These are phyloP conservation scores for Cadophora sp. DNA, from an alignment of 2,329 filamentous ascomycete species.

Conservation along the genomic window DNA sequence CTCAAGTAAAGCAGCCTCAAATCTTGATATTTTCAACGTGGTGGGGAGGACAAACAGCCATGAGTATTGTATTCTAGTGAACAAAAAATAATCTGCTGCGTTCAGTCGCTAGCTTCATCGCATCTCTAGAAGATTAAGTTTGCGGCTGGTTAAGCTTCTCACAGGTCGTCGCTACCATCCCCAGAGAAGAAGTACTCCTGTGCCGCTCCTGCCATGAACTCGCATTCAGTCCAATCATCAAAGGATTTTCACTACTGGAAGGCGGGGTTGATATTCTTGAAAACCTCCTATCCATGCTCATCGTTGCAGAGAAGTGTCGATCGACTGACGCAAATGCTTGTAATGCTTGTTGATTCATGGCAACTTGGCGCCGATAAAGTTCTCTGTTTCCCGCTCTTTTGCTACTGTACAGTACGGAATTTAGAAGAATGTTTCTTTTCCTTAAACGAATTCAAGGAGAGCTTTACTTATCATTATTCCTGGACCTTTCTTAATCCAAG, in stretches of 20 bases:
- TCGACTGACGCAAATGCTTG: slow-evolving; percentile 1
- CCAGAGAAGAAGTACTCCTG: background rate
- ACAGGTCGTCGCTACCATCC: background rate
- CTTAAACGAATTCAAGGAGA: background rate
- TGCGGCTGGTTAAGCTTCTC: background rate
- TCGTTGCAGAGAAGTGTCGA: background rate
- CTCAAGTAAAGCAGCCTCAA: background rate
- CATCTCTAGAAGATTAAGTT: background rate
- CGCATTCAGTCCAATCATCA: background rate
- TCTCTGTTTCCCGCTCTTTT: background rate
- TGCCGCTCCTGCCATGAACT: slow-evolving; percentile 6
- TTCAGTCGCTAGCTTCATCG: background rate
- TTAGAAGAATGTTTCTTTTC: background rate
- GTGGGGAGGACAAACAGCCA: background rate
- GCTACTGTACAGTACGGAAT: background rate
- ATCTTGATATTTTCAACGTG: background rate
- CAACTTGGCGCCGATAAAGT: background rate
- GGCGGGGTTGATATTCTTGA: background rate
- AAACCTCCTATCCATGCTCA: background rate
- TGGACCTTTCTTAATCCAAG: background rate
- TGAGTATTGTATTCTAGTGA: background rate
- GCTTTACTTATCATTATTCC: background rate
- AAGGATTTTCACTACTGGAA: background rate
- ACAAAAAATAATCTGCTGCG: background rate
- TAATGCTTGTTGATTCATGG: slow-evolving; percentile 3